These are phyloP conservation scores for Naganishia sp. DNA, from an alignment of 1,284 basidiomycete genomes.

Conservation along the genomic window DNA sequence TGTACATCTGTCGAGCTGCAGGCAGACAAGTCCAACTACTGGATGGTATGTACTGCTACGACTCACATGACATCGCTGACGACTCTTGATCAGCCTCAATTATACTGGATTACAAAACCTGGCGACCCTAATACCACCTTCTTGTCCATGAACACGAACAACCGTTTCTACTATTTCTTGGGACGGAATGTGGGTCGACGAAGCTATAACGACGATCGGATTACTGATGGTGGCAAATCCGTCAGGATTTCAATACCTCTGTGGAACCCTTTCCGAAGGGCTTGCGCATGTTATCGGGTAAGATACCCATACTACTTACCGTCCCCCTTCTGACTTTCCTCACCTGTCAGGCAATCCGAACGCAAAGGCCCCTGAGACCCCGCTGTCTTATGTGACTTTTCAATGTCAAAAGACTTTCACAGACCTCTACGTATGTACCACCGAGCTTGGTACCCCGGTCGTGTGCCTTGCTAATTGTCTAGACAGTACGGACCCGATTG, in stretches of 20 bases:
- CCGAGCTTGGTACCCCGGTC: no score
- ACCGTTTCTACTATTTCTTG: conserved; percentile 37
- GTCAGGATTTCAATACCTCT: conserved; percentile 13
- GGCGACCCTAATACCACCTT: conserved; percentile 26
- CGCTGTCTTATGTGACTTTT: conserved; percentile 15
- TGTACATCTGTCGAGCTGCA: conserved; percentile 40
- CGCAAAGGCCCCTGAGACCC: conserved; percentile 12
- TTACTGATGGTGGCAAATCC: no score
- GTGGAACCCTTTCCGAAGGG: conserved; percentile 29
- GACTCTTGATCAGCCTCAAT: conserved; percentile 13
- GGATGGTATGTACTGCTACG: conserved; percentile 21
- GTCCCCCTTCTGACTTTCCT: no score
- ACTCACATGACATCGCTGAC: not conserved
- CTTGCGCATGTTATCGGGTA: conserved; percentile 25
- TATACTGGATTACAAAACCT: conserved; percentile 33
- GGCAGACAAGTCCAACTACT: conserved; percentile 45
- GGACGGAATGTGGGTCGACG: conserved; percentile 24
- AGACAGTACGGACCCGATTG: conserved; percentile 19
- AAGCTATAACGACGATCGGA: not conserved
- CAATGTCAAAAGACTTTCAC: conserved; percentile 18
- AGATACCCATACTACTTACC: no score
- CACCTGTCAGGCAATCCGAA: conserved; percentile 37
- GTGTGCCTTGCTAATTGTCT: no score
- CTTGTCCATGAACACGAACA: conserved; percentile 32
- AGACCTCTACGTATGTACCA: conserved; percentile 14